A percentile compares a stretch with the other conserved stretches of the same genome.
Conservation (phyloP, 2,329 filamentous ascomycete species). For the Trichophyton verrucosum region DNA sequence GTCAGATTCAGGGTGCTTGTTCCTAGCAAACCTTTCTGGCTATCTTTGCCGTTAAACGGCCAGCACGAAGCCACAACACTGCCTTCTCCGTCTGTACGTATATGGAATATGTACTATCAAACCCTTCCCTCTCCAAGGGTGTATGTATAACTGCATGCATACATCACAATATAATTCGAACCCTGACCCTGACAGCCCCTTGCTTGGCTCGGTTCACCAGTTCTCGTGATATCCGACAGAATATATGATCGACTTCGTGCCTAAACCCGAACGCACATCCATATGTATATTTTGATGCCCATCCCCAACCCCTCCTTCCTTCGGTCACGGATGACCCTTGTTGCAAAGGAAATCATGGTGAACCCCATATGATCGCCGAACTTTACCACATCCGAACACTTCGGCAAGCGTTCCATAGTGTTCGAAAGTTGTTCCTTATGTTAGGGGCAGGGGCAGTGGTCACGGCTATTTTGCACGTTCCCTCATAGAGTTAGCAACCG, state of each 20-base stretch:
- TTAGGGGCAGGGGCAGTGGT: neutral
- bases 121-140: too few species aligned
- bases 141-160: neutral
- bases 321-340: neutral
- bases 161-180: neutral
- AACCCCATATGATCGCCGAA: neutral
- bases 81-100: neutral
- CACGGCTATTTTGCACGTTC: neutral
- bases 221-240: conserved; percentile 2
- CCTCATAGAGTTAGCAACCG: neutral
- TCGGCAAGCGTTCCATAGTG: neutral
- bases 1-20: neutral
- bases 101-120: neutral
- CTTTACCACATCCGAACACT: neutral
- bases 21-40: neutral
- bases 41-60: neutral
- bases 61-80: neutral
- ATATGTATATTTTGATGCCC: neutral
- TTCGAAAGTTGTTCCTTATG: neutral
- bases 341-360: neutral
- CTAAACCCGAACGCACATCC: neutral
- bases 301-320: neutral
- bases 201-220: conserved; percentile 2
- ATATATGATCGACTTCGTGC: neutral
- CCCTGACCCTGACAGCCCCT: neutral